phyloP scores from a whole-genome alignment of 129 eudicot species.

The Logfia minima region DNA sequence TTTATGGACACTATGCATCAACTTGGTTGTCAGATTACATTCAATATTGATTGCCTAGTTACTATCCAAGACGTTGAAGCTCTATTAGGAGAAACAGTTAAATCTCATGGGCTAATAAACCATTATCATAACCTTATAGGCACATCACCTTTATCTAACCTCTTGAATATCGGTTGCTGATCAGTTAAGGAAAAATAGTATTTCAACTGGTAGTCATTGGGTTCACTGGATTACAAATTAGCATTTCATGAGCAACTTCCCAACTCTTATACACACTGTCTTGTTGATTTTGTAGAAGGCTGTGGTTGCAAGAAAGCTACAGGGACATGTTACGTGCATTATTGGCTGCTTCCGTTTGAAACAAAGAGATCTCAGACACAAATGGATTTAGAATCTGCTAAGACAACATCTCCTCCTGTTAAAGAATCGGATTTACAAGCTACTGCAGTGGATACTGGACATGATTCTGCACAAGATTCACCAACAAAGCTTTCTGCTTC shows the following conservation, averaged over 20 bases:
- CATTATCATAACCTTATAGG: background rate
- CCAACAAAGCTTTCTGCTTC: constrained; percentile 60
- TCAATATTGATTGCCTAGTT: no score
- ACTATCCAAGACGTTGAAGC: background rate
- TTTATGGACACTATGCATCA: no score
- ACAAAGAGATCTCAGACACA: constrained; percentile 30
- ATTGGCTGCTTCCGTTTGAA: constrained; percentile 9
- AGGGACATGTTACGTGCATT: constrained; percentile 13
- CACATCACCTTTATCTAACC: background rate
- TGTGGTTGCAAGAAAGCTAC: constrained; percentile 17
- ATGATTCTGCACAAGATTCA: constrained; percentile 39
- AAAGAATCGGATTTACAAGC: constrained; percentile 40
- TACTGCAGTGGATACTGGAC: constrained; percentile 33
- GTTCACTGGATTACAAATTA: background rate
- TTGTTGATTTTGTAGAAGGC: background rate
- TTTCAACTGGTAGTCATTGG: background rate
- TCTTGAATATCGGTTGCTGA: background rate
- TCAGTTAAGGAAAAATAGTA: background rate
- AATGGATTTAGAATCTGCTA: constrained; percentile 59
- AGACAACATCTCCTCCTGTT: constrained; percentile 38
- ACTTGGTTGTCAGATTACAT: no score
- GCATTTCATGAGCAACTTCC: background rate
- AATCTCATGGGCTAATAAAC: background rate
- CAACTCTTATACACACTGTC: constrained; percentile 13
- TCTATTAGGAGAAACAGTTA: background rate